These are phyloP conservation scores for Nicotiana otophora DNA, from an alignment of 257 asterid genomes.

Conservation along the genomic window DNA sequence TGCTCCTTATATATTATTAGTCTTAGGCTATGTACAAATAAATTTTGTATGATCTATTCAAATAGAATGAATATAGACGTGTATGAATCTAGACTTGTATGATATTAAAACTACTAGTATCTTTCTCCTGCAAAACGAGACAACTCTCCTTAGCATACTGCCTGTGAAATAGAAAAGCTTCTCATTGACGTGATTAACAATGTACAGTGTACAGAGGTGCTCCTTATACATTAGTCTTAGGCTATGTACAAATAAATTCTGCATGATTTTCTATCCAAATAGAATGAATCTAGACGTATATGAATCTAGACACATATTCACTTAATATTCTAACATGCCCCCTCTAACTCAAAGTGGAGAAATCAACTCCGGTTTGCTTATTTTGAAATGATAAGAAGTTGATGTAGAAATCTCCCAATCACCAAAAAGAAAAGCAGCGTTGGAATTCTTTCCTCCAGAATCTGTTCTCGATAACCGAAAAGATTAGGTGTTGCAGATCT, in stretches of 20 bases:
- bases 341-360: not conserved
- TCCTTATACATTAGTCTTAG: not conserved
- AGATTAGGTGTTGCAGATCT: not conserved
- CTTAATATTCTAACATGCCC: not conserved
- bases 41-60: not conserved
- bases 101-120: conserved; percentile 17
- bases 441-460: not conserved
- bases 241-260: not conserved
- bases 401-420: not conserved
- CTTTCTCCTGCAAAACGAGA: conserved; percentile 39
- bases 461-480: not conserved
- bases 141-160: not conserved
- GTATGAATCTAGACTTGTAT: not conserved
- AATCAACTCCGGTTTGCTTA: not conserved
- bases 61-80: not conserved
- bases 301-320: not conserved
- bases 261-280: not conserved
- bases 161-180: not conserved
- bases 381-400: not conserved
- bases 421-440: not conserved
- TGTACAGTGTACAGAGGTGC: not conserved
- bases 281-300: not conserved
- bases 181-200: not conserved
- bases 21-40: not conserved
- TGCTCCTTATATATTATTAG: not conserved